These are phyloP conservation scores for Zygotorulaspora danielsina DNA, from an alignment of 805 yeast genomes.

Conservation along the genomic window DNA sequence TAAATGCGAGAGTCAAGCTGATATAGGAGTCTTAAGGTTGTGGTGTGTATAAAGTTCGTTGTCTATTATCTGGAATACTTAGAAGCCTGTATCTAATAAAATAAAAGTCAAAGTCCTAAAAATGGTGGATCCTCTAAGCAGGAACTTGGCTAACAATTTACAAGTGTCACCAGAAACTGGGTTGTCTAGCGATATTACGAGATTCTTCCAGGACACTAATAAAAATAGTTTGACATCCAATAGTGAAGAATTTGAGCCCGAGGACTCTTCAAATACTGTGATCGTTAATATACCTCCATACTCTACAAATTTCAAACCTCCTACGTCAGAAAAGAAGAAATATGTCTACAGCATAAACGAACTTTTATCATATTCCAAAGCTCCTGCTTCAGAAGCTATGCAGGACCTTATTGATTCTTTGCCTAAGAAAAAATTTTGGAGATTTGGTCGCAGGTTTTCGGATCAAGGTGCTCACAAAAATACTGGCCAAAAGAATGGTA, in stretches of 20 bases:
- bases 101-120: neutral
- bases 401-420: slow-evolving; percentile 35
- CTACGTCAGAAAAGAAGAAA: slow-evolving; percentile 11
- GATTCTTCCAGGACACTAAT: slow-evolving; percentile 10
- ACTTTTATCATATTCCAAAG: slow-evolving; percentile 17
- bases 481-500: slow-evolving; percentile 16
- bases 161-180: neutral
- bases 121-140: slow-evolving; percentile 1
- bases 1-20: neutral
- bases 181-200: slow-evolving; percentile 8
- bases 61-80: too few relatives aligned
- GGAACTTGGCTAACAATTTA: neutral
- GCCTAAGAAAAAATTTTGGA: slow-evolving; percentile 51
- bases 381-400: slow-evolving; percentile 33
- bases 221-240: slow-evolving; percentile 5
- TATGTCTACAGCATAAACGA: slow-evolving; percentile 31
- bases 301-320: slow-evolving; percentile 23
- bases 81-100: neutral
- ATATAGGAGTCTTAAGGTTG: too few relatives aligned
- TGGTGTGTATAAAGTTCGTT: too few relatives aligned
- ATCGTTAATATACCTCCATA: slow-evolving; percentile 8
- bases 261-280: neutral
- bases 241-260: slow-evolving; percentile 2
- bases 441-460: slow-evolving; percentile 34
- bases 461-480: slow-evolving; percentile 17